Base-by-base conservation (phyloP, 148 eudicot genomes). In the Rhododendron simsii region DNA sequence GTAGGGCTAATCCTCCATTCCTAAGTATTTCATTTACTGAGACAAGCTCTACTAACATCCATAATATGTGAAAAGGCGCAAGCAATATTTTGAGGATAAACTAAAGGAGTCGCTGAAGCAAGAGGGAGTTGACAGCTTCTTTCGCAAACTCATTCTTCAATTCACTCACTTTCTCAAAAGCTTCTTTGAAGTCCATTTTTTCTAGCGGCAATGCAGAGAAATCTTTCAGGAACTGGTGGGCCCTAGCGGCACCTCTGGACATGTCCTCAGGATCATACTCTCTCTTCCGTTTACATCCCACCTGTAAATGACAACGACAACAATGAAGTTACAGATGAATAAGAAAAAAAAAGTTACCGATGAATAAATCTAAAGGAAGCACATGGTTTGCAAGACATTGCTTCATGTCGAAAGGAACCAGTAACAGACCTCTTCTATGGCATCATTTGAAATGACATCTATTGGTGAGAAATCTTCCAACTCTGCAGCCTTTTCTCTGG, bases 401-500 rank as follows among this genome's bases (percentile, higher is more conserved):
- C 84, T 30, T n/a, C 26, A 63, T 18, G 78, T 84, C 11, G 63
- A 28, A 75, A 81, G 67, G 63, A 76, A 75, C 8, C 76, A 30
- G 8, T 71, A 33, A 30, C 30, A 55, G 85, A 96, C 99, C 94
- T 95, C 94, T 87, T 89, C 87, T 78, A 86, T 86, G 51, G 89
- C 69, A 85, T 91, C 93, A 87, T 81, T 85, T 48, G 91, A 83
- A 45, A 91, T 73, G 53, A 93, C 79, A 90, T 89, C 84, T 78
- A 87, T 84, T 30, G 98, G 91, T 69, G 99, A 94, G 88, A 97
- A 97, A 89, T 97, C 96, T 92, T 97, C 99, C 93, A 97, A 85
- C 84, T 97, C 99, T 80, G 96, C 94, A 88, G 99, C 99, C 90
- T 97, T 97, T 91, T 94, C 96, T 91, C 96, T 91, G 84, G 99